Conservation (phyloP, 2,329 filamentous ascomycete species). For the Keithomyces neogunnii region DNA sequence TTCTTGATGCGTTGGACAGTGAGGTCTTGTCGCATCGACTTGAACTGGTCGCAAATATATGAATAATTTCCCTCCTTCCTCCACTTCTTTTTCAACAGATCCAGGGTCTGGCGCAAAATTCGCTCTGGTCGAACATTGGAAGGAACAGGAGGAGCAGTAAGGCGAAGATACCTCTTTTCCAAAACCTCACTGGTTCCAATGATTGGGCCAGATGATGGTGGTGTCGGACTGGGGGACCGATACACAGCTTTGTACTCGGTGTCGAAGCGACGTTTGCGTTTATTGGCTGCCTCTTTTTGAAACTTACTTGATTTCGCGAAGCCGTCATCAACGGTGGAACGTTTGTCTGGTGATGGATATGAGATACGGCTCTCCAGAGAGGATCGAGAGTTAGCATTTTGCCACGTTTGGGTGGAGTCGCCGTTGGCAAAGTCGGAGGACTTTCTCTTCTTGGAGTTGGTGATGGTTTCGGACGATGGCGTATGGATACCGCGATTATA, state of each 20-base stretch:
- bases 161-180: conserved; percentile 90
- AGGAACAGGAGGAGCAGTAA: conserved; percentile 83
- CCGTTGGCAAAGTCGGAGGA: conserved; percentile 55
- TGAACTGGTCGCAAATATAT: conserved; percentile 99
- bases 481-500: conserved; percentile 25
- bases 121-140: conserved; percentile 78
- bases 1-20: conserved; percentile 97
- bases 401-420: conserved; percentile 58
- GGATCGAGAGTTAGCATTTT: conserved; percentile 52
- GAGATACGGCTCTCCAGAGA: conserved; percentile 70
- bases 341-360: conserved; percentile 40
- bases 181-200: conserved; percentile 76
- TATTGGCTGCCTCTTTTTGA: conserved; percentile 73
- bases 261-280: conserved; percentile 82
- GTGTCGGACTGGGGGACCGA: conserved; percentile 48
- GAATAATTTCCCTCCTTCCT: conserved; percentile 85
- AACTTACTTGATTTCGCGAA: conserved; percentile 71
- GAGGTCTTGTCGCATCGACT: conserved; percentile 93
- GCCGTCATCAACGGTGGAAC: conserved; percentile 35
- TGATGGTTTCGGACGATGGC: conserved; percentile 17
- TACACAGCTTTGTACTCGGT: conserved; percentile 50
- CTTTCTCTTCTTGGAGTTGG: conserved; percentile 69
- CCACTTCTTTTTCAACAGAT: conserved; percentile 91
- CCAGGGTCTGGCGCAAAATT: conserved; percentile 75
- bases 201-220: conserved; percentile 59